Evolutionary conservation across 2,329 filamentous ascomycete genomes (phyloP), one percentile per base, ranked within the genome.

Genomic region (Cladophialophora yegresii): DNA sequence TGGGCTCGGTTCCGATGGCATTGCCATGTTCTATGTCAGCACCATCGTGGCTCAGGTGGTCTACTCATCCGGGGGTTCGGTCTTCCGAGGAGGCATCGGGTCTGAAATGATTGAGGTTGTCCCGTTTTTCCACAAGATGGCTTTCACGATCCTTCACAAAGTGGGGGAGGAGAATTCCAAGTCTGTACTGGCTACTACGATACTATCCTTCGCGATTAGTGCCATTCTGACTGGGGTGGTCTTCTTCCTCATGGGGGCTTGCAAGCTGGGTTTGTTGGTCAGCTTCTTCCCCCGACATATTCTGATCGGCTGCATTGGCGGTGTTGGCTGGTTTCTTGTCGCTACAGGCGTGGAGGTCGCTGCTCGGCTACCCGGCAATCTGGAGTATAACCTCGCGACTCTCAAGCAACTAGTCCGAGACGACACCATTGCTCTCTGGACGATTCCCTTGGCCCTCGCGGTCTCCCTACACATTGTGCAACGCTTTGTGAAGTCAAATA

Each of bases 41-140:
- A 97, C 93, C 63, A 96, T 99, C 68, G 85, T 98, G 47, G 90
- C 95, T 0, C 95, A 99, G 75, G 77, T 99, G 58, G 90, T 92
- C 16, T 98, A 93, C 75, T 97, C 93, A 0, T 83, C 84, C 22
- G 88, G 87, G 3, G 90, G 92, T 0, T 97, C 93, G 72, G 87
- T 91, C 36, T 99, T 99, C 79, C 89, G 85, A 70, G 93, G 95
- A 16, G 92, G 91, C 3, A 87, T 99, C 64, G 95, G 95, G 4
- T 98, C 95, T 2, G 95, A 99, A 77, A 88, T 99, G 87, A 99
- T 98, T 70, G 95, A 99, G 78, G 93, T 98, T 0, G 93, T 99
- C 0, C 95, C 93, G 0, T 99, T 99, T 79, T 98, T 99, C 75
- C 95, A 99, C 79, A 96, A 93, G 73, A 99, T 99, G 93, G 93